These are phyloP conservation scores for Penium margaritaceum DNA, from an alignment of 139 green algal genomes.

Conservation along the genomic window DNA sequence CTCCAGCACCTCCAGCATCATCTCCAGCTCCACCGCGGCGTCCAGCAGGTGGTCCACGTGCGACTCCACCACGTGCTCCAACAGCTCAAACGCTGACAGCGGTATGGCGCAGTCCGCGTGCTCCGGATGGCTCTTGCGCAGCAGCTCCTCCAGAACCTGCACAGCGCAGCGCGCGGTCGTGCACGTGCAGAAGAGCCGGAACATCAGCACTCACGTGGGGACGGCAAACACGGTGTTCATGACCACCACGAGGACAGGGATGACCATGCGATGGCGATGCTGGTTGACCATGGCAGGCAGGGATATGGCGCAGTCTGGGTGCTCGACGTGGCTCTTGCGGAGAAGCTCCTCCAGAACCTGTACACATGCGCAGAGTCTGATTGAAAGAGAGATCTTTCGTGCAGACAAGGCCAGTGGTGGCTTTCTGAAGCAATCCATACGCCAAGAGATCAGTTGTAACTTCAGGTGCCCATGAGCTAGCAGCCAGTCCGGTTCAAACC, in stretches of 20 bases:
- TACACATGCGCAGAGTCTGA: constrained; percentile 1
- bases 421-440: no score
- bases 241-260: no score
- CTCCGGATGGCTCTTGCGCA: constrained; percentile 23
- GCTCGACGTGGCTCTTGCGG: constrained; percentile 15
- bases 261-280: no score
- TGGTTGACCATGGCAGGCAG: not conserved
- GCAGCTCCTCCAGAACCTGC: constrained; percentile 14
- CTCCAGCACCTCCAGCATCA: constrained; percentile 13
- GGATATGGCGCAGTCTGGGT: constrained; percentile 16
- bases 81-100: not conserved
- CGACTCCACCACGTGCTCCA: constrained; percentile 16
- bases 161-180: no score
- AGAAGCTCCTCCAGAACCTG: constrained; percentile 28
- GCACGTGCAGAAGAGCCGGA: no score
- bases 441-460: no score
- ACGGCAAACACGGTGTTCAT: no score
- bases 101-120: constrained; percentile 21
- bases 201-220: no score
- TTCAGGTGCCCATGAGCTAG: no score
- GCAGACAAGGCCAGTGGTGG: no score
- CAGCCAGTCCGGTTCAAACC: no score
- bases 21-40: constrained; percentile 18
- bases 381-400: no score
- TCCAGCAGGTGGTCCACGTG: constrained; percentile 24